Base-by-base conservation (phyloP, 225 moss, liverwort and hornwort species). In the Marchantia polymorpha region DNA sequence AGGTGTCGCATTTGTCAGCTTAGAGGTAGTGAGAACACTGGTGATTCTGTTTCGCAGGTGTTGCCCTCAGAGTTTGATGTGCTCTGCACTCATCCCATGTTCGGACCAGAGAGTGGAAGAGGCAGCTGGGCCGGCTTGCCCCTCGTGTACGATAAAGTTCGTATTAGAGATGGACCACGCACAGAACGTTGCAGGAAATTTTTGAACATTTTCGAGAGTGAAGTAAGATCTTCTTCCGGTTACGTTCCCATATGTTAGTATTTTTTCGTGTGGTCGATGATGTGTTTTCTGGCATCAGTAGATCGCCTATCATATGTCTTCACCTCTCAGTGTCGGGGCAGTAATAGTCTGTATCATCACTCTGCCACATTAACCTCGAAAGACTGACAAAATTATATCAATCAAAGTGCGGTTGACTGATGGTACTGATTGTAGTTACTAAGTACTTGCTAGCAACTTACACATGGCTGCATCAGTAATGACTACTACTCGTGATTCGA, bases 11-110 rank as follows among this genome's bases (percentile, higher is more conserved):
- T 4, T 0, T 50, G 3, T 52, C 23, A 52, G 0, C 10, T 2
- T 7, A 55, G n/a, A 52, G 23, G 52, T 69, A 56, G 79, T 77
- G 79, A 79, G 86, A 83, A 77, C 7, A 72, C 69, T 58, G 58
- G 31, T 75, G 53, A 56, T 58, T 12, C 53, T 84, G 80, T 60
- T 51, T 85, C 76, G 69, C 92, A 99, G 97, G 93, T 88, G 29
- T 84, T 99, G 82, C 97, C 97, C 58, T 76, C 88, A 72, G 92
- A 95, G 87, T 99, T 99, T 87, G 95, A 99, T 84, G 78, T 99
- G 66, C 95, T 99, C 77, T 99, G 97, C 89, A 95, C 95, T 78
- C 97, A 99, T 89, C 97, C 97, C 69, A 99, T 99, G 97, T 99
- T 99, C 87, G 99, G 99, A 73, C 99, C 99, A 76, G 95, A 99